Base-by-base conservation (phyloP, 2,329 filamentous ascomycete genomes). In the Fusarium algeriense region DNA sequence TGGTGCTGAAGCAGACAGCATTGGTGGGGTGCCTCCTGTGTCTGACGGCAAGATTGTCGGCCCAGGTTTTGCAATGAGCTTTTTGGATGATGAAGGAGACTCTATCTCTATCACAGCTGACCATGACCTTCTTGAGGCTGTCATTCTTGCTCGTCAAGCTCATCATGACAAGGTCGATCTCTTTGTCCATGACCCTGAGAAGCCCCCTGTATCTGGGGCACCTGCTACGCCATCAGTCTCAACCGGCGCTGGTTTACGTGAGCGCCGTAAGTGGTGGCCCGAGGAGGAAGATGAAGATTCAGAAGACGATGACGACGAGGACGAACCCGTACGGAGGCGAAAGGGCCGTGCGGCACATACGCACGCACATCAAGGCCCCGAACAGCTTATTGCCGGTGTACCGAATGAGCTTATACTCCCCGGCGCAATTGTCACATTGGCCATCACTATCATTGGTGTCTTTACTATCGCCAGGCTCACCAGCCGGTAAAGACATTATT, bases 71-170 rank as follows among this genome's bases (percentile, higher is more conserved):
- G 96, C 95, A 32, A 85, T 99, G 67, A 97, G 94, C 85, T 99
- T 98, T 78, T 86, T 98, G 73, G 96, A 99, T 79, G 95, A 98
- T 75, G 96, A 99, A 79, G 95, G 96, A 61, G 96, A 99, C 79
- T 95, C 93, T 1, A 94, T 99, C 19, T 97, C 95, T 43, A 97
- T 99, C 79, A 99, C 96, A 14, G 97, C 95, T 0, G 94, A 98
- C 78, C 92, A 95, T 72, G 96, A 99, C 79, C 88, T 99, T 44
- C 83, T 96, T 4, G 96, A 99, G 81, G 94, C 96, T 3, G 93
- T 99, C 73, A 86, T 91, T 23, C 88, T 98, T 32, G 93, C 95
- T 7, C 91, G 93, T 66, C 90, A 92, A 64, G 87, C 89, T 48
- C 90, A 86, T 74, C 91, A 90, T 48, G 96, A 98, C 75, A 99